Evolutionary conservation across 2,329 filamentous ascomycete species (phyloP).

Genomic region (Scedosporium apiospermum): DNA sequence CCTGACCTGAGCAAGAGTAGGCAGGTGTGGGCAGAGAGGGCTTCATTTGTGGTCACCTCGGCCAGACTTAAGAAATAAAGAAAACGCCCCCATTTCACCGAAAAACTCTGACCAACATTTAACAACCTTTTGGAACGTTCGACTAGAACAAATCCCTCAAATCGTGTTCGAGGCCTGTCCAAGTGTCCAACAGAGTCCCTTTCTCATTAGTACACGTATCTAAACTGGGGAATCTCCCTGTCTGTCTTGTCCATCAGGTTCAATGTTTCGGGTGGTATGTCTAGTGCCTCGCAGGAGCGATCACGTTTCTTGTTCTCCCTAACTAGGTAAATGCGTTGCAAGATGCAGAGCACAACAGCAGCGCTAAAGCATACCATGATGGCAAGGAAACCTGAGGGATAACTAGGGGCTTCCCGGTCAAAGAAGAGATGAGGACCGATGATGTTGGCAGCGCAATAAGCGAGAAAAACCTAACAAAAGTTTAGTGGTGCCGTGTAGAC

Average conservation of each 20-base stretch:
- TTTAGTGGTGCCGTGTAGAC: no score
- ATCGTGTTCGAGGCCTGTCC: no score
- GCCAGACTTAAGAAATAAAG: no score
- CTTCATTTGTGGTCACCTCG: no score
- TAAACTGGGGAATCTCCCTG: conserved; percentile 42
- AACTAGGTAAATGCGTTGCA: conserved; percentile 39
- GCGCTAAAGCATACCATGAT: conserved; percentile 51
- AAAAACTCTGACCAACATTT: no score
- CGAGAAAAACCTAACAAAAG: conserved; percentile 35
- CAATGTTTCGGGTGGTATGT: conserved; percentile 1
- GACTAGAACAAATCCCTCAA: no score
- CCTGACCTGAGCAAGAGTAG: no score
- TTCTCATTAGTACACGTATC: conserved; percentile 32
- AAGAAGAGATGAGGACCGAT: conserved; percentile 52
- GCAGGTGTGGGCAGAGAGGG: no score
- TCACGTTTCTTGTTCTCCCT: conserved; percentile 46
- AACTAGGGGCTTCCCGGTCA: conserved; percentile 45
- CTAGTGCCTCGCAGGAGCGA: conserved; percentile 1
- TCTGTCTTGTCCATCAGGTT: conserved; percentile 40
- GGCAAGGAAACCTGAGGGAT: conserved; percentile 51
- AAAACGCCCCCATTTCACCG: no score
- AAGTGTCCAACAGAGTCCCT: no score
- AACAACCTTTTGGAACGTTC: no score
- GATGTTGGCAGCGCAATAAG: conserved; percentile 52
- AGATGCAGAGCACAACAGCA: conserved; percentile 29